These are phyloP conservation scores for Saprolegnia parasitica DNA, from an alignment of 352 stramenopile genomes.

Conservation along the genomic window DNA sequence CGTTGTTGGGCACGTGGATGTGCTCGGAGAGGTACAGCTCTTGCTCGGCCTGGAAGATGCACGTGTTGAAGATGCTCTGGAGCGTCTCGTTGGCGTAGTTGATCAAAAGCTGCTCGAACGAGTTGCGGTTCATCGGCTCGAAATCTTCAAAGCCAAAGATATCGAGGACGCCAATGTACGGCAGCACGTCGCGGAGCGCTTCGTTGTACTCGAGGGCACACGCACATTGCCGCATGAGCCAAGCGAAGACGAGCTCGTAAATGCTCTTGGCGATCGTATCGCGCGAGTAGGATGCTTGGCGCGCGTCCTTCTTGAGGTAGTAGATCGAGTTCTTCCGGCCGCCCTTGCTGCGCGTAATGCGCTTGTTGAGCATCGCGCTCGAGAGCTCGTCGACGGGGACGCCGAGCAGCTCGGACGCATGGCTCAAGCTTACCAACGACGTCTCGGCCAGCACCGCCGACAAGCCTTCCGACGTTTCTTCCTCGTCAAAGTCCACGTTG, in stretches of 20 bases:
- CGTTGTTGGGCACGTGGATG: conserved; percentile 42
- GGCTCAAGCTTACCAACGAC: conserved; percentile 3
- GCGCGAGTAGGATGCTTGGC: conserved; percentile 58
- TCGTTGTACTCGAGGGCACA: conserved; percentile 76
- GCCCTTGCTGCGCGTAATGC: conserved; percentile 55
- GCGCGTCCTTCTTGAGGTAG: conserved; percentile 31
- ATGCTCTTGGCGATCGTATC: conserved; percentile 89
- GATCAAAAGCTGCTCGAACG: conserved; percentile 32
- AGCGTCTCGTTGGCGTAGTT: conserved; percentile 33
- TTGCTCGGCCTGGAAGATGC: conserved; percentile 33
- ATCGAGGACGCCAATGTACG: conserved; percentile 83
- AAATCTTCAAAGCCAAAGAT: conserved; percentile 86
- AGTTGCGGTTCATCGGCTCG: conserved; percentile 35
- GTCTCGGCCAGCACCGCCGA: conserved; percentile 8
- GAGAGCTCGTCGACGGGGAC: conserved; percentile 57
- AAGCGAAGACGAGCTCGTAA: conserved; percentile 85
- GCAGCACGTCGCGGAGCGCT: conserved; percentile 68
- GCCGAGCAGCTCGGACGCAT: conserved; percentile 54
- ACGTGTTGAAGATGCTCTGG: conserved; percentile 34
- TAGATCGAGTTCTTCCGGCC: conserved; percentile 58
- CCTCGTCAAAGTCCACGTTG: conserved; percentile 34
- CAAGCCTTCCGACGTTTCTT: conserved; percentile 29
- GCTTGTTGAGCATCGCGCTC: conserved; percentile 72
- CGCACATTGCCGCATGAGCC: conserved; percentile 82
- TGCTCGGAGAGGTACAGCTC: conserved; percentile 33